Evolutionary conservation across 164 flowering plant genomes (phyloP), one percentile per base, ranked within the genome.

Genomic region (Dillenia suffruticosa): DNA sequence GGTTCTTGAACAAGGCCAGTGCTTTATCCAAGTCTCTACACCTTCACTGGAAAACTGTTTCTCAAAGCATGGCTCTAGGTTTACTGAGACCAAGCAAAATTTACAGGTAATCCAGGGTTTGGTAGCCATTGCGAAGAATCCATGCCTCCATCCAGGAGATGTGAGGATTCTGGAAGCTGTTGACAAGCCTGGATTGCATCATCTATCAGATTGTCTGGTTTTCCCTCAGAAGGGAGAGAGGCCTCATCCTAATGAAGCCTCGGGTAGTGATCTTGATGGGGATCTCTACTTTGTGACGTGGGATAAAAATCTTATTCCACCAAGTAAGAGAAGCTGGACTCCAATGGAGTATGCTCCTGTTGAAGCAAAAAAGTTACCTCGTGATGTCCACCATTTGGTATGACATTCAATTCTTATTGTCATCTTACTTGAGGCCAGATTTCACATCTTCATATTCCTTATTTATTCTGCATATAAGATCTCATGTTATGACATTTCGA

Each of bases 201-300:
- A 95, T 76, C 82, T 95, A 9, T 78, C 75, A 69, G 99, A 95
- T 65, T 95, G 99, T 68, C 72, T 95, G 61, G 84, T 88, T 15
- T 95, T 92, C 65, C 99, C 97, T 57, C 97, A 89, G 61, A 92
- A 92, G 63, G 97, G 99, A 17, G 90, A 85, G 0, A 76, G 99
- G 68, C 99, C 99, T 3, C 97, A 92, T 58, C 47, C 93, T 26
- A 65, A 95, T 75, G 99, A 95, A 72, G 98, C 98, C 43, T 95
- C 99, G 15, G 98, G 99, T 50, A 92, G 99, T 78, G 99, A 95
- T 62, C 85, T 95, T 17, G 99, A 90, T 75, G 99, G 99, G 11
- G 98, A 92, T 68, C 79, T 81, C 1, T 95, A 95, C 69, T 95
- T 95, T 77, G 92, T 87, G 9, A 76, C 97, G 2, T 95, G 99